Percentiles rank a stretch among this genome's conserved stretches.
Conservation (phyloP, 1,284 basidiomycete genomes). For the Sphagnurus paluster region DNA sequence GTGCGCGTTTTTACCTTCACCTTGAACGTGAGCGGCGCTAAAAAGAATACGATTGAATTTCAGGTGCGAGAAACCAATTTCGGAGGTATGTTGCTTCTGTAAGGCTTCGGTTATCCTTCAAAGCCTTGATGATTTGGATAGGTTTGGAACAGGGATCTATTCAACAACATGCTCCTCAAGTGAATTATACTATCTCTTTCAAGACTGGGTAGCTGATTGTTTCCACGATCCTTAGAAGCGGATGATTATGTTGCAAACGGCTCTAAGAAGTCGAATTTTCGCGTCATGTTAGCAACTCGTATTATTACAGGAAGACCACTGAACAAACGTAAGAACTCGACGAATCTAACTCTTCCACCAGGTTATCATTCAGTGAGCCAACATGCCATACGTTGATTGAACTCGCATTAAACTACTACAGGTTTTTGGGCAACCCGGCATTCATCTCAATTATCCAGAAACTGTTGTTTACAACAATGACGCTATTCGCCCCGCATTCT, state of each 20-base stretch:
- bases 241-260: slow-evolving; percentile 17
- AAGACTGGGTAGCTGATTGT: no score
- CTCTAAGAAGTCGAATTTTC: slow-evolving; percentile 7
- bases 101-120: background rate
- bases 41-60: background rate
- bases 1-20: slow-evolving; percentile 19
- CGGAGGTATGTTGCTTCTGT: slow-evolving; percentile 40
- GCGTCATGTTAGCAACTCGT: slow-evolving; percentile 14
- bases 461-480: slow-evolving; percentile 65
- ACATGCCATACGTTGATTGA: no score
- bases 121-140: slow-evolving; percentile 20
- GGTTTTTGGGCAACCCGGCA: slow-evolving; percentile 62
- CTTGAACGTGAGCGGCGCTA: no score
- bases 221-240: slow-evolving; percentile 28
- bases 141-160: slow-evolving; percentile 63
- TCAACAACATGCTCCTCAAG: slow-evolving; percentile 62
- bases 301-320: slow-evolving; percentile 13
- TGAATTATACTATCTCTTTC: no score
- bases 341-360: slow-evolving; percentile 7
- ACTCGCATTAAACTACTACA: slow-evolving; percentile 21
- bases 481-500: slow-evolving; percentile 63
- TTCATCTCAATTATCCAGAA: slow-evolving; percentile 63
- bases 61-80: slow-evolving; percentile 60
- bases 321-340: slow-evolving; percentile 7
- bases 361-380: slow-evolving; percentile 15